A percentile compares a stretch with the other conserved stretches of the same genome.
These are phyloP conservation scores for Alopecurus myosuroides DNA, from an alignment of 176 grass and related monocot species.

Conservation along the genomic window DNA sequence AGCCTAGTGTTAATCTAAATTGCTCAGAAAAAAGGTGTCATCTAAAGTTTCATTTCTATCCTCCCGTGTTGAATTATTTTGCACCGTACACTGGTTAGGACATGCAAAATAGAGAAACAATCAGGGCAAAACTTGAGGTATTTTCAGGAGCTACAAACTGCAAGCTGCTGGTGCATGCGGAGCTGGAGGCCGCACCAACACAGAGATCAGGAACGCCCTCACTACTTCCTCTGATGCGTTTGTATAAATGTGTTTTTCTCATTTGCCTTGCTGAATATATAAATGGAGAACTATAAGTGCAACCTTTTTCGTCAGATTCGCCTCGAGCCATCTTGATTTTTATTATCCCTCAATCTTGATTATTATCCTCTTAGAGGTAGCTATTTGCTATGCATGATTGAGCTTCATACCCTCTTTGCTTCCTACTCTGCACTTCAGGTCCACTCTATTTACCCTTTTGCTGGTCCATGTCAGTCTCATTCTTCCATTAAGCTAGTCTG, in stretches of 20 bases:
- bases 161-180: background rate
- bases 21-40: background rate
- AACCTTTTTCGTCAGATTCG: too few species aligned
- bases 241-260: too few species aligned
- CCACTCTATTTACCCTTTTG: conserved; percentile 21
- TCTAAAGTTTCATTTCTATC: background rate
- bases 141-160: conserved; percentile 9
- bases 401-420: conserved; percentile 21
- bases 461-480: conserved; percentile 16
- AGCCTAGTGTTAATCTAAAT: too few species aligned
- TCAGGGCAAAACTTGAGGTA: background rate
- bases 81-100: background rate
- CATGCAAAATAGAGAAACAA: background rate
- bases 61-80: background rate
- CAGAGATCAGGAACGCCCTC: too few species aligned
- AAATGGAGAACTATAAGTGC: too few species aligned
- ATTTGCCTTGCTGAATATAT: too few species aligned
- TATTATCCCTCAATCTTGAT: too few species aligned
- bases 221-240: too few species aligned
- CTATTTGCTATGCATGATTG: conserved; percentile 24
- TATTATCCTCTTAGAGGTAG: conserved; percentile 13
- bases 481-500: conserved; percentile 12
- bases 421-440: conserved; percentile 26
- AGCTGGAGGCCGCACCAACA: too few species aligned
- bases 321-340: too few species aligned